Evolutionary conservation across 106 monocot species (phyloP), one percentile per base, ranked within the genome.

Genomic region (Apostasia shenzhenica): DNA sequence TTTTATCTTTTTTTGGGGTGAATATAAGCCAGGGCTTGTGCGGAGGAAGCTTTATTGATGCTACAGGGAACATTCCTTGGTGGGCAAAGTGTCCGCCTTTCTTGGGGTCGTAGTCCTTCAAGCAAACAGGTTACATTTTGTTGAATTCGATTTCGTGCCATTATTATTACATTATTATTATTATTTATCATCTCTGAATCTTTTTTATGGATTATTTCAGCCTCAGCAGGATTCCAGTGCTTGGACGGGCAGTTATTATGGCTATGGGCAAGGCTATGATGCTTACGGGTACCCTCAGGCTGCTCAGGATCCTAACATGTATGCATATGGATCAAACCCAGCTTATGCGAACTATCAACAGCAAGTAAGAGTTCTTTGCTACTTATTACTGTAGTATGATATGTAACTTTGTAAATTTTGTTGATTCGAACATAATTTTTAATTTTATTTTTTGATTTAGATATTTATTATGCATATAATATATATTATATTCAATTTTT

Each of bases 81-180:
- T 9, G 81, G 72, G 0, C 89, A 93, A 72, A 86, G 74, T n/a
- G 73, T 93, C 52, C 78, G 93, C 7, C 93, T 93, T 68, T 89
- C 92, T 55, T 93, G 93, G 93, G 93, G 93, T 39, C 89, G 84
- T 26, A 85, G 80, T 47, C 85, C 87, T 75, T 43, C 82, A 62
- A 86, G 84, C 55, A 93, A 84, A 66, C 89, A 86, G 86, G 92
- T 85, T 72, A 48, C 42, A 40, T 67, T 8, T 53, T 55, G 1
- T 43, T 40, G 26, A 26, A 26, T 26, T 26, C 26, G 26, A 26
- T 52, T 54, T 12, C 44, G 2, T 26, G 26, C 26, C 26, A 26
- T 26, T 26, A 26, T 26, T 26, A 49, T 59, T 7, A 42, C 46
- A 0, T 48, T 45, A 8, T 55, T 40, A 8, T 55, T 40, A 3